A percentile compares a stretch with the other conserved stretches of the same genome.
These are phyloP conservation scores for Candida frijolesensis DNA, from an alignment of 1,139 yeast genomes.

Conservation along the genomic window DNA sequence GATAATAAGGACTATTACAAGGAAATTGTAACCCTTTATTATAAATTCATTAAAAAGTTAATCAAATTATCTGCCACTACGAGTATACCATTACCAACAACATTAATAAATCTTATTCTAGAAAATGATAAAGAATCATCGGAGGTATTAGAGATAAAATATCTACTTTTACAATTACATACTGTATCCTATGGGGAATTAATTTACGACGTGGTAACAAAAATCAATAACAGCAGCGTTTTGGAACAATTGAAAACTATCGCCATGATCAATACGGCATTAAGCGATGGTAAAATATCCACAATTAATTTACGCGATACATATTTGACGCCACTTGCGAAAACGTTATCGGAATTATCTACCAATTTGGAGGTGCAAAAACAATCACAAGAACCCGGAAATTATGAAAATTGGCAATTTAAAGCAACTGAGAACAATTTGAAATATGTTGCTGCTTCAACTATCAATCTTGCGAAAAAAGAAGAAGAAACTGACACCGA, in stretches of 20 bases:
- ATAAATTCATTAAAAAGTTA: constrained; percentile 35
- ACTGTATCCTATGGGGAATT: background rate
- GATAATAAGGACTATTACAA: constrained; percentile 42
- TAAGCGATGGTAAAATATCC: constrained; percentile 12
- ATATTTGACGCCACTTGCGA: constrained; percentile 20
- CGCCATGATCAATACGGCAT: constrained; percentile 23
- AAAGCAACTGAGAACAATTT: constrained; percentile 33
- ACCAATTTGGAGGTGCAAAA: background rate
- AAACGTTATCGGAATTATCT: constrained; percentile 9
- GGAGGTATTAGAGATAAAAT: constrained; percentile 9
- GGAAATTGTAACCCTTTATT: constrained; percentile 31
- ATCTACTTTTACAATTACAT: constrained; percentile 8
- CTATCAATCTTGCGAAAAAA: constrained; percentile 12
- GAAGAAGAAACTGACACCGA: constrained; percentile 2
- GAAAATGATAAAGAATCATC: background rate
- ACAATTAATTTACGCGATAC: constrained; percentile 16
- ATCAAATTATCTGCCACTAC: constrained; percentile 15
- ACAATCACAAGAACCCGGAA: constrained; percentile 7
- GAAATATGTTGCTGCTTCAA: constrained; percentile 36
- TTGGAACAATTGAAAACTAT: constrained; percentile 34
- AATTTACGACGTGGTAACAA: background rate
- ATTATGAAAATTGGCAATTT: constrained; percentile 14
- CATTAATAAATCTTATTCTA: background rate
- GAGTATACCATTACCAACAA: background rate
- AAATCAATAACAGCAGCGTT: constrained; percentile 7